These are phyloP conservation scores for Fusarium liriodendri DNA, from an alignment of 2,329 filamentous ascomycete genomes.

Conservation along the genomic window DNA sequence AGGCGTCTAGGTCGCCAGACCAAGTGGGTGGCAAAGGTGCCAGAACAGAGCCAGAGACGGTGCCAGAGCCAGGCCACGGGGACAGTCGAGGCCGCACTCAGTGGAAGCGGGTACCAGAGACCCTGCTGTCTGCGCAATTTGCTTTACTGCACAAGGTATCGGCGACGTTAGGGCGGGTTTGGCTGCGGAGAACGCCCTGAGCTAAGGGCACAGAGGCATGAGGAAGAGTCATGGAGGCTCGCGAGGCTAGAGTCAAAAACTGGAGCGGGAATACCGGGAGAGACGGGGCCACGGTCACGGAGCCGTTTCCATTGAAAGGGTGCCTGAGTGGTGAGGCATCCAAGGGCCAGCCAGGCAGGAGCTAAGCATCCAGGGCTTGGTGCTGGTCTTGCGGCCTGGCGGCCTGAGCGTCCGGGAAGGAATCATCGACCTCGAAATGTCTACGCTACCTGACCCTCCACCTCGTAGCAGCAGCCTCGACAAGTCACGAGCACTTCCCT, in stretches of 20 bases:
- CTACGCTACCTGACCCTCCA: slow-evolving; percentile 1
- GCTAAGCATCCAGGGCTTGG: neutral
- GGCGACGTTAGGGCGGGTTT: neutral
- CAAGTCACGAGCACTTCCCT: neutral
- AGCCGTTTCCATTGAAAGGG: neutral
- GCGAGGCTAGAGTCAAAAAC: slow-evolving; percentile 2
- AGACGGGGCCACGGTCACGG: slow-evolving; percentile 3
- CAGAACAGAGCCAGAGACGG: slow-evolving; percentile 2
- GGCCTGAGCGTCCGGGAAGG: slow-evolving; percentile 20
- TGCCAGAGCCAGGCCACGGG: slow-evolving; percentile 1
- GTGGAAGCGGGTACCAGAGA: slow-evolving; percentile 15
- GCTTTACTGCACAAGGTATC: slow-evolving; percentile 13
- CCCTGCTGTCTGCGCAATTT: slow-evolving; percentile 7
- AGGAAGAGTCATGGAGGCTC: slow-evolving; percentile 4
- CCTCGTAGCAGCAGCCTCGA: neutral
- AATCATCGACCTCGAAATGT: neutral
- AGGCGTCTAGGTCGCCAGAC: neutral
- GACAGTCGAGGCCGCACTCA: slow-evolving; percentile 1
- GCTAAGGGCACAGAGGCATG: slow-evolving; percentile 12
- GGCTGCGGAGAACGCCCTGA: slow-evolving; percentile 15
- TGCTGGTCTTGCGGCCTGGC: slow-evolving; percentile 3
- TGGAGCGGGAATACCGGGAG: slow-evolving; percentile 6
- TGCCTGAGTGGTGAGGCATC: slow-evolving; percentile 17
- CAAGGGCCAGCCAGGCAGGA: neutral
- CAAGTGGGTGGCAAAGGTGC: slow-evolving; percentile 25